Evolutionary conservation across 2,329 filamentous ascomycete species (phyloP).

Genomic region (Penicillium sp.): DNA sequence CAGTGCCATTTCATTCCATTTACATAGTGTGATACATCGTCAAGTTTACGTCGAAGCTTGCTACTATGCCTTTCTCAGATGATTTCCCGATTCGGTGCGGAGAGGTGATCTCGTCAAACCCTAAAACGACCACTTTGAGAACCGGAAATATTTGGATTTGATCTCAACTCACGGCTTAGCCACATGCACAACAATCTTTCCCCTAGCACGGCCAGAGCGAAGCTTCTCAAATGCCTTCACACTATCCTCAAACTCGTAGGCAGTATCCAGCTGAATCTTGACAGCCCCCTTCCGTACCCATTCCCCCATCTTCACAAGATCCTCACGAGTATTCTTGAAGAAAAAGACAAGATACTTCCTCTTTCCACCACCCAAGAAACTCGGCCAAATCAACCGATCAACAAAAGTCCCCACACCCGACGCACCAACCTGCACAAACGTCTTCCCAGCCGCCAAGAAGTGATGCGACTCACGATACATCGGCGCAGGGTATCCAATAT

Average conservation of each 20-base stretch:
- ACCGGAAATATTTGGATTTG: neutral
- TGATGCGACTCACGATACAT: slow-evolving; percentile 54
- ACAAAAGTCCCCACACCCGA: slow-evolving; percentile 30
- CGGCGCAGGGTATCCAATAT: slow-evolving; percentile 46
- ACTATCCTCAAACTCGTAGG: slow-evolving; percentile 55
- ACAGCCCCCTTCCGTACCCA: slow-evolving; percentile 61
- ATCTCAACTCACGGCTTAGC: neutral
- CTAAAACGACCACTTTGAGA: neutral
- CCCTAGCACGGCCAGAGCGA: slow-evolving; percentile 54
- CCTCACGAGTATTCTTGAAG: slow-evolving; percentile 40
- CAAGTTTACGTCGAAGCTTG: slow-evolving; percentile 2
- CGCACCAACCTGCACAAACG: slow-evolving; percentile 53
- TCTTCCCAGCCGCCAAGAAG: slow-evolving; percentile 50
- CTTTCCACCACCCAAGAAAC: slow-evolving; percentile 51
- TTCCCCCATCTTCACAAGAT: slow-evolving; percentile 50
- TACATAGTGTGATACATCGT: neutral
- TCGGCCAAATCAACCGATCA: slow-evolving; percentile 43
- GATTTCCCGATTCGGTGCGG: neutral
- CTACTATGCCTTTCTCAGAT: slow-evolving; percentile 1
- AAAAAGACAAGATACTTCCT: slow-evolving; percentile 35
- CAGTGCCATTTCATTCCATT: neutral
- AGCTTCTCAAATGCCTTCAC: slow-evolving; percentile 58
- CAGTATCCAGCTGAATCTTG: slow-evolving; percentile 54
- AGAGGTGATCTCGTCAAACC: neutral
- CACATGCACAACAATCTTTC: slow-evolving; percentile 56